Evolutionary conservation across 768 basidiomycete genomes (phyloP), one percentile per base, ranked within the genome.

Genomic region (Kwoniella dejecticola): DNA sequence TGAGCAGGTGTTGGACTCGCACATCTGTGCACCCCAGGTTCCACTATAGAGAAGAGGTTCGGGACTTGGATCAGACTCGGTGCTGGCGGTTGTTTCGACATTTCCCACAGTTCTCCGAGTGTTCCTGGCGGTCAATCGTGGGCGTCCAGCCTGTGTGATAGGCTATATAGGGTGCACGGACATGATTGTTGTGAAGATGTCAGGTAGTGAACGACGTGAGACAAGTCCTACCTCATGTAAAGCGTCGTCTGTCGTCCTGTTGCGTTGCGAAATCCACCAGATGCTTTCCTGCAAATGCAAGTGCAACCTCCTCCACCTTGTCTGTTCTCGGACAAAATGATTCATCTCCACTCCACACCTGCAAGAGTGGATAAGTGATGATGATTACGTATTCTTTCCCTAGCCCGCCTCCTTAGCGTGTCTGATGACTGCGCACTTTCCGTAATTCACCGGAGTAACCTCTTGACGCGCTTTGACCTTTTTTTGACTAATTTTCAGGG

Each of bases 1-100:
- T 77, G 71, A 27, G 69, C 45, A 13, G 74, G 62, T 2, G 70
- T 67, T 6, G 76, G 76, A 52, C 64, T 71, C 41, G 72, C 70
- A 41, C 68, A 72, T 26, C 76, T 57, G 26, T 67, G 74, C 2
- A 77, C 67, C 23, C 74, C 74, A n/a, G 66, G 69, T 45, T 77
- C 74, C 31, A 77, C 69, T 19, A 71, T 67, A 6, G 71, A 73
- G 61, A 74, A 77, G n/a, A 68, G 62, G 21, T 57, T 29, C 0
- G 76, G 76, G 4, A 72, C 69, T 29, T 70, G 67, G 31, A 77
- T 66, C 38, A 75, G 64, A 13, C 60, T 56, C 10, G 71, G 71
- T 13, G 61, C 64, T 5, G 71, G 36, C 30, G 49, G 54, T 21
- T 23, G 21, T 36, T 57, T 62, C 17, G 61, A 62, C 58, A 60